These are phyloP conservation scores for Mycosphaerella arachidis DNA, from an alignment of 2,329 filamentous ascomycete species.

Conservation along the genomic window DNA sequence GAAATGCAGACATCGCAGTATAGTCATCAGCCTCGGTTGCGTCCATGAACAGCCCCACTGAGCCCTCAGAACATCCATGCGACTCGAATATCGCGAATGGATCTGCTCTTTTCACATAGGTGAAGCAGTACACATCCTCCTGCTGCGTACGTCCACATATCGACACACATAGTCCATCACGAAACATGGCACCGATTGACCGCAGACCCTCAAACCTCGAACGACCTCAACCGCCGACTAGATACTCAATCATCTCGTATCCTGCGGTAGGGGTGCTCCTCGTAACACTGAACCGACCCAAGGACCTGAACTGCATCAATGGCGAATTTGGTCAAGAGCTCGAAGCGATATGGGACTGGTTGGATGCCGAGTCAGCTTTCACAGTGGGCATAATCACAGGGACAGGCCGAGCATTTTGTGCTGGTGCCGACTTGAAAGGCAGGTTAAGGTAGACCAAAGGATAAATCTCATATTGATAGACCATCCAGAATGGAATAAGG, in stretches of 20 bases:
- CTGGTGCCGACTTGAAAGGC: constrained; percentile 37
- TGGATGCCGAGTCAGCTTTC: constrained; percentile 31
- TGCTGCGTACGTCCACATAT: neutral
- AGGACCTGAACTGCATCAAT: constrained; percentile 35
- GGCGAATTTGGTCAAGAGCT: constrained; percentile 30
- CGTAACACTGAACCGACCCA: constrained; percentile 33
- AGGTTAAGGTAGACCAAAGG: constrained; percentile 1
- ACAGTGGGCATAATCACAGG: constrained; percentile 34
- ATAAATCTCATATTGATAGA: neutral
- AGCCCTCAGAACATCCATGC: neutral
- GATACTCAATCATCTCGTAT: constrained; percentile 29
- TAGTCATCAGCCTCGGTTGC: neutral
- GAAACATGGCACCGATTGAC: constrained; percentile 16
- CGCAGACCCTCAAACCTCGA: constrained; percentile 22
- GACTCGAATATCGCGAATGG: neutral
- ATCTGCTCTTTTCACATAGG: neutral
- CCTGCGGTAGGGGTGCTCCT: constrained; percentile 32
- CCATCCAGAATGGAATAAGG: constrained; percentile 32
- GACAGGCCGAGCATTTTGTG: constrained; percentile 34
- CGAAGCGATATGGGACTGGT: constrained; percentile 31
- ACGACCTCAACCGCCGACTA: constrained; percentile 20
- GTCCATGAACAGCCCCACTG: neutral
- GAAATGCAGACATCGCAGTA: too few species aligned
- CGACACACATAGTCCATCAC: neutral
- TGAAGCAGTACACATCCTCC: neutral